Conservation (phyloP, 2,329 filamentous ascomycete species). For the Epichloe hybrida region DNA sequence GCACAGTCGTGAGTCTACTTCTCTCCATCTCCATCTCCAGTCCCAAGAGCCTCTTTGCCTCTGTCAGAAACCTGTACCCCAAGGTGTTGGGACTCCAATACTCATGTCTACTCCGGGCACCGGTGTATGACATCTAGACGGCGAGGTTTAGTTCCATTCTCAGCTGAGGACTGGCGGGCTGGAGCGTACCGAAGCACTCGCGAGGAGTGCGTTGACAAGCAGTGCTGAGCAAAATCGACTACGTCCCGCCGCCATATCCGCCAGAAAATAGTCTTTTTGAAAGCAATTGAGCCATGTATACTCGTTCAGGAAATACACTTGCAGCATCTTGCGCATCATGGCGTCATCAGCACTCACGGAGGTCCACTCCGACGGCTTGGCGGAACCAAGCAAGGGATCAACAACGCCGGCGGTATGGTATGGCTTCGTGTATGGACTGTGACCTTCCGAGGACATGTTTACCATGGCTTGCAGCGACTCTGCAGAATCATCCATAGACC, state of each 20-base stretch:
- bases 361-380: constrained; percentile 23
- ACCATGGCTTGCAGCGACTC: constrained; percentile 3
- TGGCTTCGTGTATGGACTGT: constrained; percentile 19
- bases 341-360: constrained; percentile 19
- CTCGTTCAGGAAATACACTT: constrained; percentile 19
- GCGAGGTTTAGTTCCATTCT: no score
- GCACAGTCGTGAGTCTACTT: constrained; percentile 19
- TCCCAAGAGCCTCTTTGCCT: constrained; percentile 26
- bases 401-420: constrained; percentile 22
- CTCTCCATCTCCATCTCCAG: constrained; percentile 10
- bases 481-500: neutral
- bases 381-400: constrained; percentile 18
- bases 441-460: constrained; percentile 4
- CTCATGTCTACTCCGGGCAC: constrained; percentile 5
- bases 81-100: constrained; percentile 24
- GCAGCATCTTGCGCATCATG: constrained; percentile 20
- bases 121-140: no score
- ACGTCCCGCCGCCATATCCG: constrained; percentile 21
- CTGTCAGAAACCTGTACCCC: constrained; percentile 22
- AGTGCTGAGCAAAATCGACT: constrained; percentile 25
- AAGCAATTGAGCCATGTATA: constrained; percentile 22
- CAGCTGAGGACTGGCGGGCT: constrained; percentile 2
- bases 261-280: constrained; percentile 25
- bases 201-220: constrained; percentile 25
- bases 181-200: constrained; percentile 20